Evolutionary conservation across 352 stramenopile species (phyloP).

Genomic region (Pythium dissotocum): DNA sequence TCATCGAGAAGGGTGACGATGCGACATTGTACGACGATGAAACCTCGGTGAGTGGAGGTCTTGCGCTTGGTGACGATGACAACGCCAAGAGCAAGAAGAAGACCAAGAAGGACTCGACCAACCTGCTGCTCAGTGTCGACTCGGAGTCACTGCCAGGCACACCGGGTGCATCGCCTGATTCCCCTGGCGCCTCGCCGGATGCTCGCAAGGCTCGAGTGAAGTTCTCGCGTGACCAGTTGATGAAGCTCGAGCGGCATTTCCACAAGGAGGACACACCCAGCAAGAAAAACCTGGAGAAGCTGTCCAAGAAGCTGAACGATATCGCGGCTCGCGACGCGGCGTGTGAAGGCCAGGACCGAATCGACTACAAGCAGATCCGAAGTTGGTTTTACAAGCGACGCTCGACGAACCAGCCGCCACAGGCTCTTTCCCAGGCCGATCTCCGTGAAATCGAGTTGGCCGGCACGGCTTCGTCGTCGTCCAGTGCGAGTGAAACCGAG

Average conservation of each 20-base stretch:
- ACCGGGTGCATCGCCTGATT: conserved; percentile 54
- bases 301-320: conserved; percentile 71
- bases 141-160: conserved; percentile 57
- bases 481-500: conserved; percentile 65
- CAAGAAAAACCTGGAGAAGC: conserved; percentile 79
- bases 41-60: not conserved
- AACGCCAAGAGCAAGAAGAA: conserved; percentile 54
- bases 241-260: conserved; percentile 83
- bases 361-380: conserved; percentile 87
- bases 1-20: conserved; percentile 53
- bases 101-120: conserved; percentile 48
- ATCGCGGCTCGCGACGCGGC: conserved; percentile 53
- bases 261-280: conserved; percentile 81
- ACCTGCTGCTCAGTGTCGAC: conserved; percentile 55
- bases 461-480: conserved; percentile 39
- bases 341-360: conserved; percentile 60
- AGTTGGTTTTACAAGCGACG: conserved; percentile 89
- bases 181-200: conserved; percentile 70
- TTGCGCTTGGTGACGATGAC: conserved; percentile 23
- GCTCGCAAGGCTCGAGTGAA: conserved; percentile 68
- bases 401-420: conserved; percentile 73
- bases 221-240: conserved; percentile 74
- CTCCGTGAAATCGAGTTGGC: conserved; percentile 42
- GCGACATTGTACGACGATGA: conserved; percentile 24
- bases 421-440: conserved; percentile 61